Percentiles rank a stretch among this genome's conserved stretches.
phyloP scores from a whole-genome alignment of 2,329 filamentous ascomycete species.

The Emydomyces testavorans region DNA sequence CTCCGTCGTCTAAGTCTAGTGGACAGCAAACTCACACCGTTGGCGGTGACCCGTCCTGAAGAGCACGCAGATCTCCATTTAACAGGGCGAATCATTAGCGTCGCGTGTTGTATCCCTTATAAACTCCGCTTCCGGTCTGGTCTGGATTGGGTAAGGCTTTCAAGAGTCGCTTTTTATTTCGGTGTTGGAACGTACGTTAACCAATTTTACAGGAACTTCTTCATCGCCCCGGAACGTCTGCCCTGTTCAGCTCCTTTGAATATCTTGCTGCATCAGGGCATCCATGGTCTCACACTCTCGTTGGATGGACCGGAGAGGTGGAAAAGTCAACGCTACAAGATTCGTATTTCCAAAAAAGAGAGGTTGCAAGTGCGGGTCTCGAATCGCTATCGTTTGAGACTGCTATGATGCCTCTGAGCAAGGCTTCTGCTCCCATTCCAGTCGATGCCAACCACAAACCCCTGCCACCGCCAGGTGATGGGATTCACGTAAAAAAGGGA shows the following conservation, averaged over 20 bases:
- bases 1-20: conserved; percentile 43
- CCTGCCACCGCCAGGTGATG: conserved; percentile 53
- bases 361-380: conserved; percentile 12
- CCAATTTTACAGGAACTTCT: conserved; percentile 51
- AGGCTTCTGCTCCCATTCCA: conserved; percentile 68
- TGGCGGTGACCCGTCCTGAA: conserved; percentile 42
- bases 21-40: conserved; percentile 30
- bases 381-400: conserved; percentile 16
- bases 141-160: conserved; percentile 43
- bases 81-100: conserved; percentile 53
- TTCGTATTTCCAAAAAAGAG: conserved; percentile 17
- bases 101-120: conserved; percentile 53
- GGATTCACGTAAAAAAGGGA: conserved; percentile 56
- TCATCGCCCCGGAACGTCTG: conserved; percentile 73
- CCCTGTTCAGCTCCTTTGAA: conserved; percentile 80
- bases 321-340: conserved; percentile 30
- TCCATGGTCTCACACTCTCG: conserved; percentile 81
- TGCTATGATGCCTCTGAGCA: conserved; percentile 29
- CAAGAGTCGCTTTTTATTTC: not conserved
- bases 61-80: conserved; percentile 45
- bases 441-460: conserved; percentile 43
- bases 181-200: not conserved
- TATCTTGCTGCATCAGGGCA: conserved; percentile 74
- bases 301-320: conserved; percentile 92
- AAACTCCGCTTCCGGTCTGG: conserved; percentile 43